Evolutionary conservation across 441 rosid species (phyloP).

Genomic region (Sinapis alba): DNA sequence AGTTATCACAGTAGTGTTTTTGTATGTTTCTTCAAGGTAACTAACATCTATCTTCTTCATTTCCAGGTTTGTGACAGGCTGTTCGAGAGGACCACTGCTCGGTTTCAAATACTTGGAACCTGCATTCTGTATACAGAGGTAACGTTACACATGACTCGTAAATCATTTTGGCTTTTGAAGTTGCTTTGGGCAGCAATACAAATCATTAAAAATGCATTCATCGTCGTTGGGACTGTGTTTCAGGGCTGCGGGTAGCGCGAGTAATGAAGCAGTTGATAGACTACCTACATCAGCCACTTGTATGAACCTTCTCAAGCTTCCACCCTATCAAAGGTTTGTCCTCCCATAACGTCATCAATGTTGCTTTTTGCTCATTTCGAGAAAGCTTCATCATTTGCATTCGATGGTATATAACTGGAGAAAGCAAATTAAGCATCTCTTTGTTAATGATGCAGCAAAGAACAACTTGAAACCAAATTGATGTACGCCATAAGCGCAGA

Average conservation of each 20-base stretch:
- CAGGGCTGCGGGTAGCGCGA: conserved; percentile 81
- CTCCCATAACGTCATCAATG: not conserved
- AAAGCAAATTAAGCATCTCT: not conserved
- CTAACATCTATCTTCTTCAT: conserved; percentile 22
- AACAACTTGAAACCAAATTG: conserved; percentile 81
- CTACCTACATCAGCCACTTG: conserved; percentile 97
- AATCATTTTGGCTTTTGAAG: not conserved
- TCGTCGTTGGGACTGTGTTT: conserved; percentile 17
- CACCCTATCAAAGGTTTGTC: conserved; percentile 92
- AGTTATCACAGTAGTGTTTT: not conserved
- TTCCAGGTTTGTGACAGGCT: conserved; percentile 94
- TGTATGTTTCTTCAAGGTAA: conserved; percentile 8
- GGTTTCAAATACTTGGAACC: conserved; percentile 96
- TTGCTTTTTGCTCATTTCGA: not conserved
- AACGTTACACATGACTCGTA: conserved; percentile 19
- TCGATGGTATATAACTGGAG: conserved; percentile 10
- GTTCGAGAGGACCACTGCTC: conserved; percentile 95
- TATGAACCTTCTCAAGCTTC: conserved; percentile 99
- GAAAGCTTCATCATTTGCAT: not conserved
- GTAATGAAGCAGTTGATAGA: conserved; percentile 86
- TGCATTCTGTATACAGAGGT: conserved; percentile 97
- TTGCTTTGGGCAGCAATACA: not conserved
- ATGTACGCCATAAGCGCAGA: conserved; percentile 93
- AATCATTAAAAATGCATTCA: not conserved
- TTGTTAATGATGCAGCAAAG: conserved; percentile 69